Evolutionary conservation across 176 grass and related monocot genomes (phyloP).

Genomic region (Oryza longistaminata): DNA sequence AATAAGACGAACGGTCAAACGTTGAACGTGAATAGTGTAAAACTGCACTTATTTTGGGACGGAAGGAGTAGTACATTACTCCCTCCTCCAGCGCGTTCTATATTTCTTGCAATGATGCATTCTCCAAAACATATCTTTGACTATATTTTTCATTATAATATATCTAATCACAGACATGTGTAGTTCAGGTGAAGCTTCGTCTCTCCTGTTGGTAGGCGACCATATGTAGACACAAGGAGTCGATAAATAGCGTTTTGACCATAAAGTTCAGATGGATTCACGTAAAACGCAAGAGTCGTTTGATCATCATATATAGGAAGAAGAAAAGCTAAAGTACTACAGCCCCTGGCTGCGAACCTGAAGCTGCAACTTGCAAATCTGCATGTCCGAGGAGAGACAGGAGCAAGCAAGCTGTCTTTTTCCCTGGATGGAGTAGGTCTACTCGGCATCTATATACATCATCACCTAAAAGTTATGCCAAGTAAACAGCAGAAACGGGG

Average conservation of each 20-base stretch:
- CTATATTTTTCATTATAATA: no score
- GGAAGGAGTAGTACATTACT: no score
- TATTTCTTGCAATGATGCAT: no score
- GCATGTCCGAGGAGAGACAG: not conserved
- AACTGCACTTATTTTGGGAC: no score
- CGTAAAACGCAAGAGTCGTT: not conserved
- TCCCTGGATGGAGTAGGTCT: not conserved
- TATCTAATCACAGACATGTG: not conserved
- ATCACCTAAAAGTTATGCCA: constrained; percentile 11
- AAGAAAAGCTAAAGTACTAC: not conserved
- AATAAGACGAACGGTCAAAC: no score
- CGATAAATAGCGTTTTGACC: constrained; percentile 28
- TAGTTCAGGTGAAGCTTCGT: not conserved
- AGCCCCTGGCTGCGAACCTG: not conserved
- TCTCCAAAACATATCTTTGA: no score
- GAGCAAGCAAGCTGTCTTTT: not conserved
- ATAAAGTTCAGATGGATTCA: constrained; percentile 21
- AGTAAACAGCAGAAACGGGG: not conserved
- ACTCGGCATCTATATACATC: not conserved
- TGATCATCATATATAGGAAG: not conserved
- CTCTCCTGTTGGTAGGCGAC: constrained; percentile 1
- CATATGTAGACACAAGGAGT: constrained; percentile 8
- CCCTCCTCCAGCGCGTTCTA: no score
- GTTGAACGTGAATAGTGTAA: no score
- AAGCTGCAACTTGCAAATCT: not conserved